Evolutionary conservation across 2,329 filamentous ascomycete genomes (phyloP).

Genomic region (Fusarium phyllophilum): DNA sequence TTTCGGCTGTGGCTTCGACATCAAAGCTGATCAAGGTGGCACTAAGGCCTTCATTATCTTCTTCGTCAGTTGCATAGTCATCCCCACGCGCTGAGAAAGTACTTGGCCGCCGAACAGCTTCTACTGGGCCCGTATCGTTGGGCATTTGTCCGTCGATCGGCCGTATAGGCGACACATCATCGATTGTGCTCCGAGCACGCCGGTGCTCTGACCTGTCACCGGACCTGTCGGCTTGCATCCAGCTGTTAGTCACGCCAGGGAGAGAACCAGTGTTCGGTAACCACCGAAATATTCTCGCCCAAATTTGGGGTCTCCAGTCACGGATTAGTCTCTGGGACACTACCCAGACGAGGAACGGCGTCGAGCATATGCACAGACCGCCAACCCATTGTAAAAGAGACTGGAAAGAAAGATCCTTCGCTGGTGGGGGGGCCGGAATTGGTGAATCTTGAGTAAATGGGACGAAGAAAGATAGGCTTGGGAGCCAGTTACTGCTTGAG

Average conservation of each 20-base stretch:
- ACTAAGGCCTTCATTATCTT: conserved; percentile 64
- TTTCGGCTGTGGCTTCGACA: conserved; percentile 66
- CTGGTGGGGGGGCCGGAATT: conserved; percentile 57
- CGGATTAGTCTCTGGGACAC: conserved; percentile 54
- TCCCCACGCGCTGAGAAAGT: conserved; percentile 60
- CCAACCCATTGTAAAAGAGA: conserved; percentile 58
- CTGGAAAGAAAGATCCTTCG: conserved; percentile 50
- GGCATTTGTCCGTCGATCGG: conserved; percentile 47
- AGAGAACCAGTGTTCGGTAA: conserved; percentile 54
- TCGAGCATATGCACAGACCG: conserved; percentile 53
- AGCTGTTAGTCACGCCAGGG: conserved; percentile 36
- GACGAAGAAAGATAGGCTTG: conserved; percentile 61
- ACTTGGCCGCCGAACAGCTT: conserved; percentile 55
- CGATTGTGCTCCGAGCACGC: conserved; percentile 36
- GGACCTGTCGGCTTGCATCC: conserved; percentile 12
- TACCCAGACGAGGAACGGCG: conserved; percentile 60
- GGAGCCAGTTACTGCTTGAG: conserved; percentile 54
- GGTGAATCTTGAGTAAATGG: conserved; percentile 64
- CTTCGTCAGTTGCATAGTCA: conserved; percentile 66
- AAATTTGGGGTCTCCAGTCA: conserved; percentile 51
- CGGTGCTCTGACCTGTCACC: conserved; percentile 33
- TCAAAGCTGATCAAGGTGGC: conserved; percentile 70
- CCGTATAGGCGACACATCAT: conserved; percentile 40
- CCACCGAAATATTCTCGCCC: conserved; percentile 50
- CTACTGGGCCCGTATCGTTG: conserved; percentile 43